phyloP scores from a whole-genome alignment of 306 rosid genomes.

The Bauhinia variegata region DNA sequence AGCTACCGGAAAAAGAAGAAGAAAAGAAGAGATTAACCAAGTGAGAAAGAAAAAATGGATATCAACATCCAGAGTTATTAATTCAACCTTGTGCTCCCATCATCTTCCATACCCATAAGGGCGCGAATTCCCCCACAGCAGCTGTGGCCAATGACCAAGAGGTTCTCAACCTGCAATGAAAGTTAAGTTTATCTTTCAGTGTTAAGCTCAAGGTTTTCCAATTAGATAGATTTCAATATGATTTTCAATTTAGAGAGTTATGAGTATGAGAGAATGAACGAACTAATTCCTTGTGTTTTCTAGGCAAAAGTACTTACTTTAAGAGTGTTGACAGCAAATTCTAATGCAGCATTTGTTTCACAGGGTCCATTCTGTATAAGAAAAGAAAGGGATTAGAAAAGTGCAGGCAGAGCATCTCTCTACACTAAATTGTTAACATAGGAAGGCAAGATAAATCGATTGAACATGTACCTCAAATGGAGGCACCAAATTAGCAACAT shows the following conservation, averaged over 20 bases:
- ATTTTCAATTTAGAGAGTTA: too few species aligned
- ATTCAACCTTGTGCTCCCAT: constrained; percentile 58
- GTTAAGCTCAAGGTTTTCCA: too few species aligned
- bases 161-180: constrained; percentile 72
- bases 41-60: constrained; percentile 13
- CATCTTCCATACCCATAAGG: constrained; percentile 88
- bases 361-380: constrained; percentile 77
- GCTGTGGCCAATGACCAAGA: constrained; percentile 93
- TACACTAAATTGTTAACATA: constrained; percentile 2
- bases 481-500: constrained; percentile 92
- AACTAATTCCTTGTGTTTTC: constrained; percentile 15
- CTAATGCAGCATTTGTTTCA: constrained; percentile 93
- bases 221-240: too few species aligned
- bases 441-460: constrained; percentile 25
- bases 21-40: constrained; percentile 22
- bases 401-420: constrained; percentile 10
- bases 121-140: constrained; percentile 98
- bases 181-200: not conserved
- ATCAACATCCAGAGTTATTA: constrained; percentile 29
- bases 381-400: constrained; percentile 21
- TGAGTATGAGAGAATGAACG: too few species aligned
- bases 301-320: constrained; percentile 51
- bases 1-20: constrained; percentile 46
- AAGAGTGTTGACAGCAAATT: constrained; percentile 82
- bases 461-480: constrained; percentile 65